phyloP scores from a whole-genome alignment of 164 flowering plant species.

The Saururus chinensis region DNA sequence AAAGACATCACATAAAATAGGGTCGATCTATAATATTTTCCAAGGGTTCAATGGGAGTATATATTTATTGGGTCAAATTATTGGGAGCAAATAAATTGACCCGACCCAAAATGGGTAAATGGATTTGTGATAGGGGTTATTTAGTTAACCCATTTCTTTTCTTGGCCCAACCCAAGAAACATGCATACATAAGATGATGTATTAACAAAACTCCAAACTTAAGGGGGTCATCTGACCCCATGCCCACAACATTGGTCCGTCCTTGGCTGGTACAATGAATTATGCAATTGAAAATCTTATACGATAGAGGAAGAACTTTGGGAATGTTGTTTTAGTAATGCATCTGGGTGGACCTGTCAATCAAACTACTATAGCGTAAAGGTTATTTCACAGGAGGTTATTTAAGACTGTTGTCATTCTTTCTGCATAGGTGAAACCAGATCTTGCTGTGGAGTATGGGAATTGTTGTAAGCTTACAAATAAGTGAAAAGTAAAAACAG shows the following conservation, averaged over 20 bases:
- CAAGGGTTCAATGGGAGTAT: no score
- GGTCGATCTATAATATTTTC: no score
- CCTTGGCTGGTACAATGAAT: constrained; percentile 81
- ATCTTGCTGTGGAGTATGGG: constrained; percentile 80
- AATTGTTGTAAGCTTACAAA: constrained; percentile 62
- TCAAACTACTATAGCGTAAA: constrained; percentile 93
- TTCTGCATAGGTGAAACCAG: constrained; percentile 51
- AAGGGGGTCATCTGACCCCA: no score
- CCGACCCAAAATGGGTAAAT: no score
- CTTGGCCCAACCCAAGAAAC: no score
- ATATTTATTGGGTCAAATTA: no score
- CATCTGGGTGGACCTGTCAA: constrained; percentile 74
- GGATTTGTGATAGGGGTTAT: no score
- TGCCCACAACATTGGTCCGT: constrained; percentile 90
- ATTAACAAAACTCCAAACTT: no score
- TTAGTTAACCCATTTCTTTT: no score
- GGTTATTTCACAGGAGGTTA: constrained; percentile 89
- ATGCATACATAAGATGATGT: no score
- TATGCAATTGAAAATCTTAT: constrained; percentile 87
- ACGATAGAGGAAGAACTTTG: constrained; percentile 86
- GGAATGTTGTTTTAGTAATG: constrained; percentile 85
- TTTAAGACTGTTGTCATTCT: constrained; percentile 86
- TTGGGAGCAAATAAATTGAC: no score
- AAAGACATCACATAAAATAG: no score
- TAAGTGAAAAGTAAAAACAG: constrained; percentile 23